Base-by-base conservation (phyloP, 2,329 filamentous ascomycete genomes). In the Gremmenia infestans region DNA sequence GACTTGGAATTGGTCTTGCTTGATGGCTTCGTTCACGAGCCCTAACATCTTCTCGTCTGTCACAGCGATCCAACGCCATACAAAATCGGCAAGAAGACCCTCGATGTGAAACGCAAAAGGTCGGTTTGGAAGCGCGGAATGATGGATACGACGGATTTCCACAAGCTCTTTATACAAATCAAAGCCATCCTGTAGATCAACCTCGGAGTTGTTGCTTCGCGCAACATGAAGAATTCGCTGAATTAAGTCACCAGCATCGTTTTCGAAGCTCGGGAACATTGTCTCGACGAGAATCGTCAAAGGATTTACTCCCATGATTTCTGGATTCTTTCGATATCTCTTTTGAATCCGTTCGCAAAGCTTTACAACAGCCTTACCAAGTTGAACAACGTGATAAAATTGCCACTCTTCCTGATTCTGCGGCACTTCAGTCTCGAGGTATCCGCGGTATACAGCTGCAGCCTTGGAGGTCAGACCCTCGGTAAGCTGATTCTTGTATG, bases 141-240 rank as follows among this genome's bases (percentile, higher is more conserved):
- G 79, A 70, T 97, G 92, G 25, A 96, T 90, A 36, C 82, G 80
- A 32, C 94, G 87, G 58, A 97, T 90, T 62, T 89, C 87, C 19
- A 93, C 86, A 55, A 99, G 77, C 67, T 96, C 91, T 66, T 84
- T 88, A 74, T 99, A 99, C 17, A 99, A 75, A 63, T 95, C 89
- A 70, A 99, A 97, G 0, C 93, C 94, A 70, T 99, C 94, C 67
- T 96, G 83, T 25, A 97, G 82, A 40, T 88, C 86, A 49, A 97
- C 84, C 64, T 96, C 91, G 54, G 85, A 80, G 14, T 82, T 85
- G 52, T 80, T 83, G 36, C 83, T 80, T 62, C 87, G 81, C 22
- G 88, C 84, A 52, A 86, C 81, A 56, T 88, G 81, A 62, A 97
- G 78, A 59, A 97, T 94, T 54, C 88, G 82, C 62, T 85, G 81